Base-by-base conservation (phyloP, 78 protist genomes). In the Pigoraptor vietnamica region DNA sequence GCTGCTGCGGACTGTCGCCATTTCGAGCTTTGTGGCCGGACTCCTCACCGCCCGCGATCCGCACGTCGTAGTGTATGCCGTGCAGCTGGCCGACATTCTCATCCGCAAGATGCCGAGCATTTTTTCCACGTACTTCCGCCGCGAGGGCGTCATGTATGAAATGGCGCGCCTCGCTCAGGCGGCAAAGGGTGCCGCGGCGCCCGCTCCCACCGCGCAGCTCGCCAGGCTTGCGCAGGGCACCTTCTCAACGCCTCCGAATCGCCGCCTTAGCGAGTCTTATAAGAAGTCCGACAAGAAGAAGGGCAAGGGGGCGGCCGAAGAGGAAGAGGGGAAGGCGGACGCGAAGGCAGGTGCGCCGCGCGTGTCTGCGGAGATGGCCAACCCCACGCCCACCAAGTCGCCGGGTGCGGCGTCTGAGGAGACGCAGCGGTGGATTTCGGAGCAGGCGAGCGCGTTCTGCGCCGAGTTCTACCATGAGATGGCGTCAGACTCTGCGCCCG, bases 141-240 rank as follows among this genome's bases (percentile, higher is more conserved):
- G 96, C 39, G 94, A 94, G 56, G 96, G 96, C 32, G 96, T 94
- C 38, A 34, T 91, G 55, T 34, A 39, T 36, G 93, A 37, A 19
- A 23, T 92, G 39, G 87, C 87, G 38, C 81, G n/a, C 9, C 87
- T 86, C 33, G 86, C 86, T 2, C 36, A 32, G 36, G 14, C 21
- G 14, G 86, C 86, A 81, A 32, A 23, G 24, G 36, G 36, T 32
- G n/a, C n/a, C 24, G 24, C 86, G 21, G n/a, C n/a, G 2, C 24
- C 86, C 1, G 86, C 86, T 48, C 14, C n/a, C n/a, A n/a, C n/a
- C n/a, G n/a, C n/a, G n/a, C 67, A 48, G 67, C 14, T 48, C 67
- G 29, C 67, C 67, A 48, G 67, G 67, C 67, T 48, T 48, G 67
- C 67, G 67, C 67, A 48, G 67, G 67, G 67, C 32, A 14, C 2